Base-by-base conservation (phyloP, 2,329 filamentous ascomycete species). In the Xylaria polymorpha region DNA sequence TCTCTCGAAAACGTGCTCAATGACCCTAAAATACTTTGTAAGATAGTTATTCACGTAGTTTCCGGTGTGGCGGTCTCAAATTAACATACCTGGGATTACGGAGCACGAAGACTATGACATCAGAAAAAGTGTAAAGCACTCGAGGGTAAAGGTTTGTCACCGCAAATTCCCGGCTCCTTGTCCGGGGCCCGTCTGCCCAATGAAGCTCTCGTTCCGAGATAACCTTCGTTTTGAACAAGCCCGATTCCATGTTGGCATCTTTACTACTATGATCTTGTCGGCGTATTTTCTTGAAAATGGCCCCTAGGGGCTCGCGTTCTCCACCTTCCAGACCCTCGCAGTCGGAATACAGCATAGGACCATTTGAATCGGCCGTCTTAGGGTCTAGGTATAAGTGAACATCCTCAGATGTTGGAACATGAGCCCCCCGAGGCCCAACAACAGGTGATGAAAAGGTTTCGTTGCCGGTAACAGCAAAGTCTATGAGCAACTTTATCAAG, bases 261-360 rank as follows among this genome's bases (percentile, higher is more conserved):
- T 76, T 64, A 63, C 37, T 44, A 44, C 18, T 44, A 44, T 44
- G 41, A 12, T 44, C 41, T 44, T 44, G 41, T 12, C 41, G 41
- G 41, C 41, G 41, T 12, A 44, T 44, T 12, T 12, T 44, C 18
- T 44, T 44, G 41, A 44, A 74, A 65, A 22, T 64, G 3, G 67
- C 39, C 20, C 53, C 66, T 15, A 64, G 44, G 0, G 71, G 71
- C 29, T 66, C 41, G 12, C 60, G 53, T 32, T 84, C 83, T 4
- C 84, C 84, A 20, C 83, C 84, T 15, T 83, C 77, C 6, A 85
- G 76, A 0, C 84, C 84, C 77, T 86, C 84, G 66, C 83, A 85
- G 67, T 86, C 84, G 39, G 83, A 83, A 64, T 81, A 84, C 2
- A 85, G 74, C 9, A 85, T 76, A 0, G 83, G 84, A 3, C 76